Evolutionary conservation across 371 early-diverging fungal genomes (phyloP), one percentile per base, ranked within the genome.

Genomic region (Apophysomyces sp.): DNA sequence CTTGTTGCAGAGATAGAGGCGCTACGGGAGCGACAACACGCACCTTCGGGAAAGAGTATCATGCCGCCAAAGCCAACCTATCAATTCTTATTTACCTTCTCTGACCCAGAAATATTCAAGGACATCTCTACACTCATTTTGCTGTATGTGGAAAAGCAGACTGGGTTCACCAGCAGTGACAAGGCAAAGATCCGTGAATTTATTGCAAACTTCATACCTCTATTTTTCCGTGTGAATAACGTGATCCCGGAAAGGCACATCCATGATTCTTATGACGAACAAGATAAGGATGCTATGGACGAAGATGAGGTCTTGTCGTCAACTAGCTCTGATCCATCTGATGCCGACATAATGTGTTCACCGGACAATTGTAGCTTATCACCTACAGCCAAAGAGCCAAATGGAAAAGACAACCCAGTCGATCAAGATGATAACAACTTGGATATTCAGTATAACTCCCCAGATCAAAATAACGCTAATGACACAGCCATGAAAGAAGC

Each of bases 1-100:
- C 85, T 98, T 30, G 74, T 92, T 0, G 61, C 83, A 31, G 95
- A 97, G 67, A 94, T 96, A 55, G 98, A 98, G 64, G 75, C 78
- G 0, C 62, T 60, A 18, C 57, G 60, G 37, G 77, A 73, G 26
- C 79, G 86, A 63, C 82, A 86, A 62, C 75, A 60, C 16, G 60
- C 51, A 37, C 40, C n/a, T n/a, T n/a, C 40, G 55, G 16, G 57
- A 52, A 67, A 53, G 36, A 54, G 24, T 56, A 61, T 57, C 36
- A 16, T 11, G 21, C 36, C 71, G 61, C 27, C 72, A 65, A 54
- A 72, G 12, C 60, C 71, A 15, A 75, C 70, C 4, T 85, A 88
- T 59, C 92, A 92, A 58, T 82, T 88, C 63, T 80, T 83, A 41
- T 89, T 82, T 59, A 24, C 59, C 0, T 87, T 91, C 60, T 78